Percentiles rank a stretch among this genome's conserved stretches.
These are phyloP conservation scores for Allantophomopsis lycopodina DNA, from an alignment of 2,329 filamentous ascomycete genomes.

Conservation along the genomic window DNA sequence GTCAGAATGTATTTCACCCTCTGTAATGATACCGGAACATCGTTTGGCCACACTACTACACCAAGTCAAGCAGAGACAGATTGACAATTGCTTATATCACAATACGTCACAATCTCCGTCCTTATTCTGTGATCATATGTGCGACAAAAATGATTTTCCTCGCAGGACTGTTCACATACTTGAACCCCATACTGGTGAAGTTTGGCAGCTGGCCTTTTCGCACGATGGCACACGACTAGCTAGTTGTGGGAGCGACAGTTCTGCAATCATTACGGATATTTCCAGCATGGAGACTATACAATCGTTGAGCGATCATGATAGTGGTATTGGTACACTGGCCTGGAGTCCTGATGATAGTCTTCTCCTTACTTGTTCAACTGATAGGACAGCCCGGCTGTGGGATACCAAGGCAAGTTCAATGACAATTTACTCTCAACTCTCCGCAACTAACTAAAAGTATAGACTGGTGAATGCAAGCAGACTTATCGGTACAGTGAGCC, in stretches of 20 bases:
- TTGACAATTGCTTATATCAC: constrained; percentile 77
- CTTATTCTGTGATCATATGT: constrained; percentile 78
- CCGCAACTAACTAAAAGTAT: no score
- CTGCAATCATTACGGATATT: constrained; percentile 74
- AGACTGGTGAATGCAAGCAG: constrained; percentile 42
- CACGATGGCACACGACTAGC: constrained; percentile 74
- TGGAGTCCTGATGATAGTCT: constrained; percentile 90
- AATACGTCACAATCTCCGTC: constrained; percentile 69
- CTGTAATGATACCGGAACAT: constrained; percentile 92
- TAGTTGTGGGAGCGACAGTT: constrained; percentile 63
- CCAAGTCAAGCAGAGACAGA: constrained; percentile 73
- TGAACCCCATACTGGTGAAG: constrained; percentile 62
- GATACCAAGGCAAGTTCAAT: constrained; percentile 43
- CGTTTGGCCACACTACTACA: constrained; percentile 70
- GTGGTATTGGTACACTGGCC: constrained; percentile 63
- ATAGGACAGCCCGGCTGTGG: constrained; percentile 65
- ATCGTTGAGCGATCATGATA: constrained; percentile 48
- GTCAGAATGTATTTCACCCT: constrained; percentile 78
- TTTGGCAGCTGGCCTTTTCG: constrained; percentile 88
- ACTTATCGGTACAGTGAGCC: constrained; percentile 52
- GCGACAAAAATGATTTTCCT: constrained; percentile 70
- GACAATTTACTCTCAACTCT: background rate
- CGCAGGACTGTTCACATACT: constrained; percentile 58
- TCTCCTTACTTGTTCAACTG: constrained; percentile 71
- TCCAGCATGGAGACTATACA: constrained; percentile 51